Evolutionary conservation across 768 basidiomycete species (phyloP).

Genomic region (Termitomyces sp.): DNA sequence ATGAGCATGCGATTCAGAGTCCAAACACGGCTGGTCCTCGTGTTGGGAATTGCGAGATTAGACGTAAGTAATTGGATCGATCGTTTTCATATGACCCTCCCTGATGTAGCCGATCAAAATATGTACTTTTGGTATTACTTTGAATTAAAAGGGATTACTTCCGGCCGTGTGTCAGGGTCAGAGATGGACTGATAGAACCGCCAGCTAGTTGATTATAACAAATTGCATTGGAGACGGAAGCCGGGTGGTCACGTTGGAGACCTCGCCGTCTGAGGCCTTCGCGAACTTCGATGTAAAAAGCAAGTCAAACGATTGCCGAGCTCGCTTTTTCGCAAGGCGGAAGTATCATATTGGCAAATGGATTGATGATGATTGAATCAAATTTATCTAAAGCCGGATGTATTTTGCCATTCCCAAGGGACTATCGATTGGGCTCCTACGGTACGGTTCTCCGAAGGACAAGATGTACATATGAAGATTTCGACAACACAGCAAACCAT

Average conservation of each 20-base stretch:
- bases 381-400: background rate
- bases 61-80: background rate
- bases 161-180: background rate
- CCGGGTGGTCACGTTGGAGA: background rate
- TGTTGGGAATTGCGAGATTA: background rate
- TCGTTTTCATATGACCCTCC: background rate
- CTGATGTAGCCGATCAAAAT: background rate
- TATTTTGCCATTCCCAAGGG: background rate
- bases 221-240: background rate
- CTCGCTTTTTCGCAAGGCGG: background rate
- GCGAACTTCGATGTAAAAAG: background rate
- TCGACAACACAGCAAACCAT: background rate
- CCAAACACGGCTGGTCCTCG: background rate
- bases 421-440: background rate
- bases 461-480: background rate
- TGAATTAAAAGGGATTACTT: background rate
- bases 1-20: background rate
- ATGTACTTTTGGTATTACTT: background rate
- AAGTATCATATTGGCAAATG: background rate
- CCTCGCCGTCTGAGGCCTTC: background rate
- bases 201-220: background rate
- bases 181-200: background rate
- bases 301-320: background rate
- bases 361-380: background rate
- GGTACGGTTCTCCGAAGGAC: background rate